These are phyloP conservation scores for Polychaeton citri DNA, from an alignment of 2,329 filamentous ascomycete species.

Conservation along the genomic window DNA sequence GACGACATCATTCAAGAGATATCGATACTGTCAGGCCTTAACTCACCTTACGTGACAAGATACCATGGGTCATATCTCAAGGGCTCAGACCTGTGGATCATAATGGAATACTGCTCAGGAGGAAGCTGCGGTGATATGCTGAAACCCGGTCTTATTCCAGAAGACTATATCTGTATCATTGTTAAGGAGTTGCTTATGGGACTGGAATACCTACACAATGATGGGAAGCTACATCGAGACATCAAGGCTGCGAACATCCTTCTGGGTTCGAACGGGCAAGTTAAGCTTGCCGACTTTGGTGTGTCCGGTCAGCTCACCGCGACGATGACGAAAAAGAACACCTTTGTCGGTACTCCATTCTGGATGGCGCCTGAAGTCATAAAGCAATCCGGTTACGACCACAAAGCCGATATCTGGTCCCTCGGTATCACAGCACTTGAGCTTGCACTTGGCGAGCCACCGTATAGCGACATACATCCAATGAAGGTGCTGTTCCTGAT, in stretches of 20 bases:
- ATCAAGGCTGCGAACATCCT: slow-evolving; percentile 98
- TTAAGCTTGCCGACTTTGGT: slow-evolving; percentile 94
- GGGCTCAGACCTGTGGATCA: slow-evolving; percentile 94
- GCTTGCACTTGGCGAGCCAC: slow-evolving; percentile 80
- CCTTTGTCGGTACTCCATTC: slow-evolving; percentile 93
- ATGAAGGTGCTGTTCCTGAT: slow-evolving; percentile 98
- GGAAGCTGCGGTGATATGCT: slow-evolving; percentile 92
- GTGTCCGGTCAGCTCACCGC: slow-evolving; percentile 92
- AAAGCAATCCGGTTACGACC: slow-evolving; percentile 94
- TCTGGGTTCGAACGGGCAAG: slow-evolving; percentile 78
- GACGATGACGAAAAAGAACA: slow-evolving; percentile 99
- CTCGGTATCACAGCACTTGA: slow-evolving; percentile 89
- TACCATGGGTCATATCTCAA: slow-evolving; percentile 97
- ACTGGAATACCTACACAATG: slow-evolving; percentile 81
- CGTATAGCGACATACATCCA: slow-evolving; percentile 90
- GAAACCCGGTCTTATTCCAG: slow-evolving; percentile 80
- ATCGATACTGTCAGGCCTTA: slow-evolving; percentile 87
- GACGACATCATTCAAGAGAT: slow-evolving; percentile 99
- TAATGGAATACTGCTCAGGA: slow-evolving; percentile 98
- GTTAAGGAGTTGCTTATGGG: slow-evolving; percentile 79
- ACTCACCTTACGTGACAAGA: slow-evolving; percentile 92
- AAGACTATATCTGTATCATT: slow-evolving; percentile 96
- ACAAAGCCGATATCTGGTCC: slow-evolving; percentile 97
- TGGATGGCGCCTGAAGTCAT: slow-evolving; percentile 99
- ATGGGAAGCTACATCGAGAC: slow-evolving; percentile 92